Evolutionary conservation across 345 rosid species (phyloP).

Genomic region (Salix dunnii): DNA sequence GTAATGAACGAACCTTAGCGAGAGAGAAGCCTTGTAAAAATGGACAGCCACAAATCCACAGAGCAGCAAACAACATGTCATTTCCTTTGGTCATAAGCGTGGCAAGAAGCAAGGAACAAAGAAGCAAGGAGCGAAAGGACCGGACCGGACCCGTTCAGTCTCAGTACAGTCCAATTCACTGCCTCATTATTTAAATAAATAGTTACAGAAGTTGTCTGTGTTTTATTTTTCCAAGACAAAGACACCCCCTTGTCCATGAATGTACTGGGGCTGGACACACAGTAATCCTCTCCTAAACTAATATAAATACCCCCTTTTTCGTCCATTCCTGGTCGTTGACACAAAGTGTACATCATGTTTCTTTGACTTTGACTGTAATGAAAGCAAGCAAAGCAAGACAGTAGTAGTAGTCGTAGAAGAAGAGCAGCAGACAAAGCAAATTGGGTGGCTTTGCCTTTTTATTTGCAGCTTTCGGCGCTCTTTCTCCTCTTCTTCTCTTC

Average conservation of each 20-base stretch:
- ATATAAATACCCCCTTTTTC: not conserved
- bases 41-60: not conserved
- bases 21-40: too few species aligned
- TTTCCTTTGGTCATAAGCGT: not conserved
- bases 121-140: not conserved
- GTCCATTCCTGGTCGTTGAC: not conserved
- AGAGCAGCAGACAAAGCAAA: slow-evolving; percentile 5
- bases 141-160: not conserved
- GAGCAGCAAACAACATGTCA: not conserved
- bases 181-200: not conserved
- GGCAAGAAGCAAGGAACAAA: not conserved
- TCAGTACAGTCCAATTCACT: too few species aligned
- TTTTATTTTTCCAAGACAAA: slow-evolving; percentile 1
- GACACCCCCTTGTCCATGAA: not conserved
- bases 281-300: not conserved
- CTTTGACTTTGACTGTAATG: slow-evolving; percentile 29
- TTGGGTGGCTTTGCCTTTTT: not conserved
- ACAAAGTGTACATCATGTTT: not conserved
- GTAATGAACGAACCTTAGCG: too few species aligned
- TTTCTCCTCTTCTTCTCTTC: slow-evolving; percentile 14
- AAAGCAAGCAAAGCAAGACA: not conserved
- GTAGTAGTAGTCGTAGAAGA: not conserved
- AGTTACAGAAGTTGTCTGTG: not conserved
- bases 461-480: slow-evolving; percentile 46
- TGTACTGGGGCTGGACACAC: not conserved